phyloP scores from a whole-genome alignment of 2,329 filamentous ascomycete genomes.

The Gremmenia infestans region DNA sequence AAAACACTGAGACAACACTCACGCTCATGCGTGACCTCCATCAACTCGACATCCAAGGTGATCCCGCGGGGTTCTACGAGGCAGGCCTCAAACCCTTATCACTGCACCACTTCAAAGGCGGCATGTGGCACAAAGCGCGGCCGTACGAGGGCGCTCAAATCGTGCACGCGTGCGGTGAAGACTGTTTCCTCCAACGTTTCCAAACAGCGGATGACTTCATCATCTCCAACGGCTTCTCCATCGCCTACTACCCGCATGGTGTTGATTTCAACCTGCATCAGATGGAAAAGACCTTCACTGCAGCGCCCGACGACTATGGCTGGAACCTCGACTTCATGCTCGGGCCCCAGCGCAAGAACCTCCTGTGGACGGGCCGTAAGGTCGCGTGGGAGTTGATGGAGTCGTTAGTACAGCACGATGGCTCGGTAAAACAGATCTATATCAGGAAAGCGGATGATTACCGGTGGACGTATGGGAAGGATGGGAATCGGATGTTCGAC shows the following conservation, averaged over 20 bases:
- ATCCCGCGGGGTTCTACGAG: constrained; percentile 30
- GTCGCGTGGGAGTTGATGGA: constrained; percentile 52
- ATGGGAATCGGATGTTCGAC: constrained; percentile 45
- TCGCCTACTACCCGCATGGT: constrained; percentile 28
- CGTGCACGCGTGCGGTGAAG: constrained; percentile 29
- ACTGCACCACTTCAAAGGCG: constrained; percentile 37
- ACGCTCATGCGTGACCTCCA: constrained; percentile 27
- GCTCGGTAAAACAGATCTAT: constrained; percentile 49
- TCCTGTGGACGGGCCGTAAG: constrained; percentile 46
- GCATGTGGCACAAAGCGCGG: constrained; percentile 44
- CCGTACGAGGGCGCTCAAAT: constrained; percentile 26
- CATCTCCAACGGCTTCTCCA: constrained; percentile 28
- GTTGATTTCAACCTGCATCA: constrained; percentile 29
- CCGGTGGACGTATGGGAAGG: constrained; percentile 43
- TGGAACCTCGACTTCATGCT: constrained; percentile 43
- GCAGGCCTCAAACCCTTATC: constrained; percentile 25
- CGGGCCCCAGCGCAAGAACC: constrained; percentile 43
- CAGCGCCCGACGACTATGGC: constrained; percentile 27
- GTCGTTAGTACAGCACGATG: constrained; percentile 42
- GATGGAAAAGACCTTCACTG: constrained; percentile 27
- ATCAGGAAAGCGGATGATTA: constrained; percentile 47
- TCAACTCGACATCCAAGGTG: constrained; percentile 29
- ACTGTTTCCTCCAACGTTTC: constrained; percentile 30
- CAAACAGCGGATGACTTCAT: constrained; percentile 28
- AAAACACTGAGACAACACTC: constrained; percentile 29